Percentiles rank a stretch among this genome's conserved stretches.
Evolutionary conservation across 2,329 filamentous ascomycete species (phyloP).

Genomic region (Neonectria ditissima): DNA sequence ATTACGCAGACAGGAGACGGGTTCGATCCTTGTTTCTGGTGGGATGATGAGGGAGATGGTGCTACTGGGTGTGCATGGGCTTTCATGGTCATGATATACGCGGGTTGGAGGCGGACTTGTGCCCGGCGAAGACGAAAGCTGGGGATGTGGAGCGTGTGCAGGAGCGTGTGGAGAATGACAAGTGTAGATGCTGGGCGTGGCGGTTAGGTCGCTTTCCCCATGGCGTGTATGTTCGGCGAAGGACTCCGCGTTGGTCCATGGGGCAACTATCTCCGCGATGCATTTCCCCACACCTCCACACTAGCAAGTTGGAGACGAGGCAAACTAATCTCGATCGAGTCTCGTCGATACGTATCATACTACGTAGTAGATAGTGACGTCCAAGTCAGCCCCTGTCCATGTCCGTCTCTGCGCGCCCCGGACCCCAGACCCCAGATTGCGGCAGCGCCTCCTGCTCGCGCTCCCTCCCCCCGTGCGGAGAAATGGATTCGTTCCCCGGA

Average conservation of each 20-base stretch:
- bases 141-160: slow-evolving; percentile 5
- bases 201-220: neutral
- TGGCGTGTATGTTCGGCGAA: slow-evolving; percentile 14
- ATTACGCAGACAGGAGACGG: neutral
- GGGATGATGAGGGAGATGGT: neutral
- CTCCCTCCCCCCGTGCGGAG: slow-evolving; percentile 20
- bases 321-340: too few relatives aligned
- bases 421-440: slow-evolving; percentile 15
- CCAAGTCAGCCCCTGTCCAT: too few relatives aligned
- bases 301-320: neutral
- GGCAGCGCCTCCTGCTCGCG: slow-evolving; percentile 12
- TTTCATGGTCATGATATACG: slow-evolving; percentile 14
- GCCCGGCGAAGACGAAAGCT: slow-evolving; percentile 12
- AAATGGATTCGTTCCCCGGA: slow-evolving; percentile 19
- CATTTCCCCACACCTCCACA: slow-evolving; percentile 10
- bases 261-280: slow-evolving; percentile 14
- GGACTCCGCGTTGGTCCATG: slow-evolving; percentile 11
- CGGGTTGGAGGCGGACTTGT: slow-evolving; percentile 24
- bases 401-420: neutral
- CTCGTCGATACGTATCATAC: too few relatives aligned
- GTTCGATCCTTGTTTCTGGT: neutral
- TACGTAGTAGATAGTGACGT: too few relatives aligned
- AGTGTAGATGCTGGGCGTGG: neutral
- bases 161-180: neutral
- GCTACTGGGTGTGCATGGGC: neutral